Percentiles rank a stretch among this genome's conserved stretches.
These are phyloP conservation scores for Anthracocystis setariae DNA, from an alignment of 1,284 basidiomycete genomes.

Conservation along the genomic window DNA sequence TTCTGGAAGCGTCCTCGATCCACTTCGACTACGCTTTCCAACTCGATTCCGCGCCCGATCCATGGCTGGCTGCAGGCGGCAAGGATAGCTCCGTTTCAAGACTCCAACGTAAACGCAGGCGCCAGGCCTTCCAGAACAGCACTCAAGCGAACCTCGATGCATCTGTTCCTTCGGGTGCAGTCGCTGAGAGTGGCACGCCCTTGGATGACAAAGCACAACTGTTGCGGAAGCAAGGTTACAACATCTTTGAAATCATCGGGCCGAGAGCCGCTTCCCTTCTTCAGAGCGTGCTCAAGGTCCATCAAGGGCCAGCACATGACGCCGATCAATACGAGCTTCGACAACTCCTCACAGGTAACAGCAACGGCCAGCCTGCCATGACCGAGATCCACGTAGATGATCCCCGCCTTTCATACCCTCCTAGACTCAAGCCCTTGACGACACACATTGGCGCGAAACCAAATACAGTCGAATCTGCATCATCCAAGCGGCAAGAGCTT, in stretches of 20 bases:
- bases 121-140: slow-evolving; percentile 10
- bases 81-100: slow-evolving; percentile 36
- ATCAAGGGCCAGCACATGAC: neutral
- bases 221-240: slow-evolving; percentile 52
- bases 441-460: neutral
- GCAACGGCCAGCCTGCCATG: neutral
- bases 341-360: slow-evolving; percentile 7
- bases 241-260: slow-evolving; percentile 61
- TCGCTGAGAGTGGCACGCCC: neutral
- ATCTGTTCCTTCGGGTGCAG: neutral
- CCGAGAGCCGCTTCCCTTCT: slow-evolving; percentile 46
- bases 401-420: slow-evolving; percentile 59
- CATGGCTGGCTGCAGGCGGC: slow-evolving; percentile 50
- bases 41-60: slow-evolving; percentile 46
- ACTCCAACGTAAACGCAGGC: slow-evolving; percentile 27
- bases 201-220: slow-evolving; percentile 17
- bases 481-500: slow-evolving; percentile 8
- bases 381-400: slow-evolving; percentile 52
- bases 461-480: neutral
- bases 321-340: neutral
- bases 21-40: slow-evolving; percentile 17
- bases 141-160: neutral
- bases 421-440: slow-evolving; percentile 28
- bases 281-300: slow-evolving; percentile 48
- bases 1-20: neutral